A percentile compares a stretch with the other conserved stretches of the same genome.
These are phyloP conservation scores for Penicillium sp. DNA, from an alignment of 2,329 filamentous ascomycete genomes.

Conservation along the genomic window DNA sequence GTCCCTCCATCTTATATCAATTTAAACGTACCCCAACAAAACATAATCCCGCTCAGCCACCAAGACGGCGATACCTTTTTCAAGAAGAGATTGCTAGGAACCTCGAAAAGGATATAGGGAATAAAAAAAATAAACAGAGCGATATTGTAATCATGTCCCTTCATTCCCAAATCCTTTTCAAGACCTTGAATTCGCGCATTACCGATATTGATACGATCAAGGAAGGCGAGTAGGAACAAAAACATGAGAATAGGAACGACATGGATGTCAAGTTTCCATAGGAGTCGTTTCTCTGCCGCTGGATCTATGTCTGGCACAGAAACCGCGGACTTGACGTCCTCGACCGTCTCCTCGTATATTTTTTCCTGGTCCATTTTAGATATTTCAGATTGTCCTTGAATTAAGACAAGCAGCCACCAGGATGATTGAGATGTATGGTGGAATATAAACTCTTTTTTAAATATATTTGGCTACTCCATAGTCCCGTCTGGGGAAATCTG, in stretches of 20 bases:
- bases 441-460: background rate
- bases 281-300: conserved; percentile 46
- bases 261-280: conserved; percentile 51
- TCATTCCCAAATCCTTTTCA: conserved; percentile 47
- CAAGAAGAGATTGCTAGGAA: conserved; percentile 51
- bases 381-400: background rate
- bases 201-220: conserved; percentile 52
- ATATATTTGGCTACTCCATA: background rate
- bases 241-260: conserved; percentile 51
- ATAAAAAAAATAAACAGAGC: conserved; percentile 49
- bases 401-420: background rate
- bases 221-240: conserved; percentile 48
- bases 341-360: conserved; percentile 13
- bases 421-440: background rate
- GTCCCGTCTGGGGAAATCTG: conserved; percentile 3
- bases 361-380: conserved; percentile 17
- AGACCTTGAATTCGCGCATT: conserved; percentile 50
- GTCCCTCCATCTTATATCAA: background rate
- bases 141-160: conserved; percentile 44
- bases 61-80: conserved; percentile 44
- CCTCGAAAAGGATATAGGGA: conserved; percentile 48
- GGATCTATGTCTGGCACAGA: conserved; percentile 23
- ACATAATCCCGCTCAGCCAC: conserved; percentile 46
- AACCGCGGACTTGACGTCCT: conserved; percentile 17
- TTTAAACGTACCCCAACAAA: conserved; percentile 38